phyloP scores from a whole-genome alignment of 148 eudicot species.

The Selenicereus undatus region DNA sequence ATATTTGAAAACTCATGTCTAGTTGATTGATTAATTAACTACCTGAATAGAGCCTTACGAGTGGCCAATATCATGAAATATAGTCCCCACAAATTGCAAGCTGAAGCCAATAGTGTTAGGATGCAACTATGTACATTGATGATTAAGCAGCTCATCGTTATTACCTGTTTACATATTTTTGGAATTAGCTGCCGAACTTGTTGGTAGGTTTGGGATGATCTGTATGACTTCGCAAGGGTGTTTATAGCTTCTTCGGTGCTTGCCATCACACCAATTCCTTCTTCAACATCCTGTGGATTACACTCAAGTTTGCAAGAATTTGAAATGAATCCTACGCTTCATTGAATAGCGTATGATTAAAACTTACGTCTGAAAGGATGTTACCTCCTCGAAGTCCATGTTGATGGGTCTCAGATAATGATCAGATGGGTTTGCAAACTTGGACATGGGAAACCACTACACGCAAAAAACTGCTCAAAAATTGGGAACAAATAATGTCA shows the following conservation, averaged over 20 bases:
- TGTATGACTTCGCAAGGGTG: conserved; percentile 38
- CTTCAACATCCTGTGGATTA: conserved; percentile 28
- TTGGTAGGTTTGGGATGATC: conserved; percentile 29
- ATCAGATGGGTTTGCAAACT: not conserved
- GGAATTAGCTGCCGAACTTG: conserved; percentile 31
- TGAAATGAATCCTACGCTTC: not conserved
- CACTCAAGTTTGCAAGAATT: not conserved
- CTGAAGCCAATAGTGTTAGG: conserved; percentile 43
- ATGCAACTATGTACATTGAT: not conserved
- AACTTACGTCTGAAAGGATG: too few relatives aligned
- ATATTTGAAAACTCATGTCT: too few relatives aligned
- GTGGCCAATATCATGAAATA: conserved; percentile 40
- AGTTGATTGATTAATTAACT: too few relatives aligned
- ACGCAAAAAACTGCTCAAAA: not conserved
- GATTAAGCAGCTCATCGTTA: not conserved
- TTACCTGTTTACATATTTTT: conserved; percentile 34
- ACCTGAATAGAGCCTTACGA: conserved; percentile 46
- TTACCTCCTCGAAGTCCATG: not conserved
- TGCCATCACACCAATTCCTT: conserved; percentile 11
- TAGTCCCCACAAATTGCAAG: conserved; percentile 51
- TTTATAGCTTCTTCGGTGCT: conserved; percentile 34
- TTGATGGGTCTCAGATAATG: not conserved
- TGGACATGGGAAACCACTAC: not conserved
- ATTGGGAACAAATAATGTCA: not conserved
- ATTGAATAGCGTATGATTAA: too few relatives aligned